Evolutionary conservation across 139 green algal species (phyloP).

Genomic region (Coccomyxa sp.): DNA sequence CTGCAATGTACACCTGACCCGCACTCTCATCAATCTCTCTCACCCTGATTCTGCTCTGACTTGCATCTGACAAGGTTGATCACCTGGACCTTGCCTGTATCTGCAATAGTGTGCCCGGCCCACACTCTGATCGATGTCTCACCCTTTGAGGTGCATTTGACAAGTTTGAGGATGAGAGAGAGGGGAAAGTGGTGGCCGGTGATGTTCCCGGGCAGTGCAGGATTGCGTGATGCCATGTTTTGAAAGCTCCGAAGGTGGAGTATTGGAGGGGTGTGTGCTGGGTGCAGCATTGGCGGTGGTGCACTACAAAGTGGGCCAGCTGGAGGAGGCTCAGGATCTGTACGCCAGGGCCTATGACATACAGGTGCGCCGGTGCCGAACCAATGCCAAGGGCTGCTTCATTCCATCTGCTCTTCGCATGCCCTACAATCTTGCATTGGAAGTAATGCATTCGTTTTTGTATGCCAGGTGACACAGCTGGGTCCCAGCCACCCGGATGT

Average conservation of each 20-base stretch:
- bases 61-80: neutral
- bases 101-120: neutral
- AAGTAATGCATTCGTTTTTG: neutral
- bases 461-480: constrained; percentile 6
- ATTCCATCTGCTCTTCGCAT: neutral
- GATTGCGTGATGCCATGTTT: neutral
- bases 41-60: too few species aligned
- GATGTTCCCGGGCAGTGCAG: neutral
- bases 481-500: constrained; percentile 26
- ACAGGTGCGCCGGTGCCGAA: neutral
- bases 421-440: neutral
- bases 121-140: too few species aligned
- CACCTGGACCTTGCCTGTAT: neutral
- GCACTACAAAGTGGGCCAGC: constrained; percentile 14
- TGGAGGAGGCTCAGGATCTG: constrained; percentile 18
- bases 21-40: too few species aligned
- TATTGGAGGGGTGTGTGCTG: neutral
- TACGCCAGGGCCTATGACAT: constrained; percentile 21
- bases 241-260: neutral
- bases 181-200: too few species aligned
- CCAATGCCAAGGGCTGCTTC: neutral
- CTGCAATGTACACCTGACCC: too few species aligned
- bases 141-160: neutral
- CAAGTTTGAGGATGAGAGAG: too few species aligned
- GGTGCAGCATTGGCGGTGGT: constrained; percentile 19